Evolutionary conservation across 2,329 filamentous ascomycete species (phyloP).

Genomic region (Fusarium paranaense): DNA sequence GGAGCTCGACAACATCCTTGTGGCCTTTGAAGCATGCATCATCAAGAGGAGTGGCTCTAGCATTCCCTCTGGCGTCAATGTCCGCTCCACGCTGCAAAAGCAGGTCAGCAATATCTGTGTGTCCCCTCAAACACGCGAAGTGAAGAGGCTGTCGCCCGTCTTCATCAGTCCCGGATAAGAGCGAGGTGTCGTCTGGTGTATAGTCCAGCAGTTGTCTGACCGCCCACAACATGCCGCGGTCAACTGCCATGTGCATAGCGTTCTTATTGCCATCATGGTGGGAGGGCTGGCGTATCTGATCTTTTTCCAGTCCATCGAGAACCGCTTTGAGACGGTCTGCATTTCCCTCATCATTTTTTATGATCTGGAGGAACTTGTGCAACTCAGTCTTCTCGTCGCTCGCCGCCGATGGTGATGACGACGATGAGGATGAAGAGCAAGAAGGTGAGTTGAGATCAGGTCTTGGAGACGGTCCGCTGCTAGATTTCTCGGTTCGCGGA

Average conservation of each 20-base stretch:
- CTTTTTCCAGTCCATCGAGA: neutral
- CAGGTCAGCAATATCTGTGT: neutral
- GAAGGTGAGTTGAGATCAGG: neutral
- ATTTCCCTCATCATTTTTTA: neutral
- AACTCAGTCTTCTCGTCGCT: neutral
- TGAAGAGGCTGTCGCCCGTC: neutral
- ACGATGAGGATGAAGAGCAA: neutral
- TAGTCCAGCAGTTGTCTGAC: neutral
- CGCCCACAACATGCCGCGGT: neutral
- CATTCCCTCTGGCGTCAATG: neutral
- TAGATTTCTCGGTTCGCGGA: too few species aligned
- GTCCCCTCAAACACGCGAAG: neutral
- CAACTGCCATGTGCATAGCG: neutral
- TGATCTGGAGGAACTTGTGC: neutral
- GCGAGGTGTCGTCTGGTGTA: neutral
- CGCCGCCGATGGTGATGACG: too few species aligned
- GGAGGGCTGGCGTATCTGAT: neutral
- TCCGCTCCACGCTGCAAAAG: neutral
- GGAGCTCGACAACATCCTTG: neutral
- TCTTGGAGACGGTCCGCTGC: neutral
- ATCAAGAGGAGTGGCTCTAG: neutral
- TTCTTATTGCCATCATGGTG: neutral
- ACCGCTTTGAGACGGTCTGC: neutral
- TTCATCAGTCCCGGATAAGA: neutral
- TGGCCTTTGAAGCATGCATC: neutral